Evolutionary conservation across 2,329 filamentous ascomycete genomes (phyloP).

Genomic region (Xylogone sp.): DNA sequence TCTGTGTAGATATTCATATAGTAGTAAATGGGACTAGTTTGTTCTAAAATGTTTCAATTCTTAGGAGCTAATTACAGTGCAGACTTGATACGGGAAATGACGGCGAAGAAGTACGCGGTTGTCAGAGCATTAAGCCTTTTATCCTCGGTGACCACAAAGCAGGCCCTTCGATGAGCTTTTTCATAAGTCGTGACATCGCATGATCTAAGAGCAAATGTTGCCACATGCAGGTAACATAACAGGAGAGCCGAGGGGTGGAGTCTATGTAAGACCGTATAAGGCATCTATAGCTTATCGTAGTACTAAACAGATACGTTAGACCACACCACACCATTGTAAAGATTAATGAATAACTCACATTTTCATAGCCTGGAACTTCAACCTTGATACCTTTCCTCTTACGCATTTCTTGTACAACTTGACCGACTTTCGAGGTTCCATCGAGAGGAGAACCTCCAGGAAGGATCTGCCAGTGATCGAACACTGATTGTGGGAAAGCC

Average conservation of each 20-base stretch:
- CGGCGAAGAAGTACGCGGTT: background rate
- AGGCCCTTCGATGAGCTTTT: background rate
- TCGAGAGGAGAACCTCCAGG: conserved; percentile 93
- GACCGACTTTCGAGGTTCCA: conserved; percentile 73
- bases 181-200: background rate
- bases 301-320: conserved; percentile 60
- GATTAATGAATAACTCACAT: conserved; percentile 63
- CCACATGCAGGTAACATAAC: conserved; percentile 17
- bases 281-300: conserved; percentile 94
- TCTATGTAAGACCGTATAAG: conserved; percentile 25
- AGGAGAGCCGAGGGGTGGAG: conserved; percentile 18
- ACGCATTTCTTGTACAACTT: conserved; percentile 83
- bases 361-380: conserved; percentile 86
- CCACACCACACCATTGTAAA: conserved; percentile 9
- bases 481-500: conserved; percentile 98
- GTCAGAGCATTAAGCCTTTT: background rate
- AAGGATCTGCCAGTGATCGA: conserved; percentile 97
- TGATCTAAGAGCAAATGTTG: background rate
- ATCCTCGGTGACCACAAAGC: background rate
- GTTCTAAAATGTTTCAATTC: background rate
- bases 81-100: background rate
- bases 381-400: conserved; percentile 99
- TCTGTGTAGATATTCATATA: too few species aligned
- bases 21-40: background rate
- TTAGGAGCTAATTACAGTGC: background rate